Evolutionary conservation across 768 basidiomycete species (phyloP).

Genomic region (Mycena leptocephala): DNA sequence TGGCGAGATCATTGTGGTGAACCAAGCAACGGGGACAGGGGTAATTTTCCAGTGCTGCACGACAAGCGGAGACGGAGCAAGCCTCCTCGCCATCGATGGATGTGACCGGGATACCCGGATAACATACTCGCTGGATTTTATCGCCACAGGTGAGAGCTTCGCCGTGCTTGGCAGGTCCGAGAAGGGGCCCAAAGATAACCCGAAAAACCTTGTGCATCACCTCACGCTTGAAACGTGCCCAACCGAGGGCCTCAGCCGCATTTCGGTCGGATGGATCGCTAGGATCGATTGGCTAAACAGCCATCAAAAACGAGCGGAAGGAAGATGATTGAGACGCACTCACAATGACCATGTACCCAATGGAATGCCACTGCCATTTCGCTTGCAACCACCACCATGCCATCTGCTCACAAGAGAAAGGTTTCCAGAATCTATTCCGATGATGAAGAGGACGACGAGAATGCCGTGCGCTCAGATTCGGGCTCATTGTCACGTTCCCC

Average conservation of each 20-base stretch:
- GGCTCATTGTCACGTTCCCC: no score
- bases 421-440: no score
- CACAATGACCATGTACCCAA: no score
- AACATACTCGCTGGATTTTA: background rate
- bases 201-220: background rate
- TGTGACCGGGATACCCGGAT: background rate
- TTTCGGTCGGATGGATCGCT: background rate
- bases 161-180: constrained; percentile 1
- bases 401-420: no score
- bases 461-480: no score
- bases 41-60: background rate
- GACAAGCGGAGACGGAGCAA: constrained; percentile 5
- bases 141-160: background rate
- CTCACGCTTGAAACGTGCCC: background rate
- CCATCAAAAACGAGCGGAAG: background rate
- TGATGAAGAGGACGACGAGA: no score
- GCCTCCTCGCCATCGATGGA: constrained; percentile 15
- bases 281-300: background rate
- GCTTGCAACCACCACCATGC: no score
- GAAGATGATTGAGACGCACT: no score
- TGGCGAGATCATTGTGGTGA: background rate
- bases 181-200: background rate
- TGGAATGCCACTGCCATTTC: no score
- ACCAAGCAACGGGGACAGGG: constrained; percentile 15
- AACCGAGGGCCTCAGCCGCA: background rate